phyloP scores from a whole-genome alignment of 192 early-diverging fungal genomes.

The Powellomyces hirtus region DNA sequence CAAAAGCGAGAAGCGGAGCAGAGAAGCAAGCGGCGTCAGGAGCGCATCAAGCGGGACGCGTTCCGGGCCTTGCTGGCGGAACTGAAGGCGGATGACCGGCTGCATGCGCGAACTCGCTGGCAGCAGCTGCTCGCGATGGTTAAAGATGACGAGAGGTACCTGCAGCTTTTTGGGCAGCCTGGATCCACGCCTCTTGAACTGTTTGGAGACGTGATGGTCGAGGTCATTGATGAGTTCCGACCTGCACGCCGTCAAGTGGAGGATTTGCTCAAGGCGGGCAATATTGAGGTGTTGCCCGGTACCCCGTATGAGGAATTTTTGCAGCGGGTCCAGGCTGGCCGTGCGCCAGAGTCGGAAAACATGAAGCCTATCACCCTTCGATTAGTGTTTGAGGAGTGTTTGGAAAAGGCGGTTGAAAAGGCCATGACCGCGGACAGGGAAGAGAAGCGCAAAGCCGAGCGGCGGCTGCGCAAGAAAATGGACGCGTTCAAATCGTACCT shows the following conservation, averaged over 20 bases:
- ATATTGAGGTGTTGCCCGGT: background rate
- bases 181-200: conserved; percentile 88
- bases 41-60: conserved; percentile 69
- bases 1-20: conserved; percentile 42
- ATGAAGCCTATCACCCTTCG: conserved; percentile 15
- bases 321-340: background rate
- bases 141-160: conserved; percentile 67
- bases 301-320: conserved; percentile 9
- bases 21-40: conserved; percentile 47
- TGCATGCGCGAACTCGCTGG: conserved; percentile 81
- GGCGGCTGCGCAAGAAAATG: conserved; percentile 65
- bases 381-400: conserved; percentile 31
- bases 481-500: conserved; percentile 76
- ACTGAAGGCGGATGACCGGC: conserved; percentile 46
- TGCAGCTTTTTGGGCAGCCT: conserved; percentile 70
- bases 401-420: conserved; percentile 45
- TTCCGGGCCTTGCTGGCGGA: conserved; percentile 63
- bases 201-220: conserved; percentile 88
- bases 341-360: background rate
- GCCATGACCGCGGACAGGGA: conserved; percentile 63
- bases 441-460: conserved; percentile 68
- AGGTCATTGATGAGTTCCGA: conserved; percentile 73
- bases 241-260: conserved; percentile 66
- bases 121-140: conserved; percentile 77
- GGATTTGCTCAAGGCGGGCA: conserved; percentile 49